Evolutionary conservation across 305 asterid genomes (phyloP).

Genomic region (Fraxinus angustifolia): DNA sequence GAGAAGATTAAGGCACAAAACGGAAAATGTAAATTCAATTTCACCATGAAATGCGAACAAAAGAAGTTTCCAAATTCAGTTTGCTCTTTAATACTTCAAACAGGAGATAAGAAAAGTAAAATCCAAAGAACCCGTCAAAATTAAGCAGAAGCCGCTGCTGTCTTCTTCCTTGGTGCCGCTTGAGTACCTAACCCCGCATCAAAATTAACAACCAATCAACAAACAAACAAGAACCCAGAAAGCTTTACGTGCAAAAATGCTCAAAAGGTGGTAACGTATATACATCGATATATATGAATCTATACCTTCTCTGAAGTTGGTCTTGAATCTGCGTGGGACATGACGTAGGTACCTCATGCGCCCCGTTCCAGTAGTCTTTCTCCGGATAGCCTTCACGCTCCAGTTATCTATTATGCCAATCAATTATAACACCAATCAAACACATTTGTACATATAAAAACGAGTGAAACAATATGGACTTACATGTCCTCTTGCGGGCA

Average conservation of each 20-base stretch:
- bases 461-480: neutral
- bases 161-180: conserved; percentile 91
- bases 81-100: conserved; percentile 24
- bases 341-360: conserved; percentile 88
- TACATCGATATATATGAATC: neutral
- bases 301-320: conserved; percentile 87
- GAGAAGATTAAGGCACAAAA: neutral
- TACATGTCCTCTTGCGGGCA: conserved; percentile 63
- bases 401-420: conserved; percentile 53
- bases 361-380: conserved; percentile 88
- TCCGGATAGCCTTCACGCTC: conserved; percentile 81
- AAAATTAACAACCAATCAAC: neutral
- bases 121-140: conserved; percentile 19
- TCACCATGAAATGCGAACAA: conserved; percentile 4
- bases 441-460: neutral
- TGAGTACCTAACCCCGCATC: conserved; percentile 47
- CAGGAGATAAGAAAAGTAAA: conserved; percentile 22
- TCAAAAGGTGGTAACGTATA: neutral
- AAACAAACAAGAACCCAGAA: neutral
- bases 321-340: conserved; percentile 81
- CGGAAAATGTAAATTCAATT: neutral
- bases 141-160: conserved; percentile 61
- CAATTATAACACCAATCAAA: neutral
- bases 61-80: conserved; percentile 12
- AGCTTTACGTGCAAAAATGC: neutral